phyloP scores from a whole-genome alignment of 1,139 yeast genomes.

The Spencermartinsiella ligniputridi region DNA sequence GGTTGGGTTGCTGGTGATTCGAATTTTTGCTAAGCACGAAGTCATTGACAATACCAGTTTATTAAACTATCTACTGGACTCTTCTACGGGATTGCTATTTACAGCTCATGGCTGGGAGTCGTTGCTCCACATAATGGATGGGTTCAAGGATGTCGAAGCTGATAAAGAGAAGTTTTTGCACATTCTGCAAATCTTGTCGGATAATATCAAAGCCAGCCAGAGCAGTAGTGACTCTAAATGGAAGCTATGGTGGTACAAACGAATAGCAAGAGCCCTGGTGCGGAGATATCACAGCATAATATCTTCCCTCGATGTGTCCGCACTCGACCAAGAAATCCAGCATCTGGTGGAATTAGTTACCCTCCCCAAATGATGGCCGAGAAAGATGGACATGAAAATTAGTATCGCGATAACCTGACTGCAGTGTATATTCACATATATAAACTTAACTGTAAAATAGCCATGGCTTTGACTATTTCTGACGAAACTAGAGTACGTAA shows the following conservation, averaged over 20 bases:
- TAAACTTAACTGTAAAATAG: not conserved
- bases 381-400: too few relatives aligned
- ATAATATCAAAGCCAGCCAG: not conserved
- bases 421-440: too few relatives aligned
- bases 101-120: slow-evolving; percentile 26
- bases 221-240: slow-evolving; percentile 9
- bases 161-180: not conserved
- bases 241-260: slow-evolving; percentile 18
- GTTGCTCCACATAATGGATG: slow-evolving; percentile 15
- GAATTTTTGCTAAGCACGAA: slow-evolving; percentile 49
- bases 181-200: slow-evolving; percentile 1
- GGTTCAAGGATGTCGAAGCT: slow-evolving; percentile 5
- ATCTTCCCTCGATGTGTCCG: not conserved
- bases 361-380: not conserved
- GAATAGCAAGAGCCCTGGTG: slow-evolving; percentile 11
- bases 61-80: slow-evolving; percentile 14
- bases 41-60: slow-evolving; percentile 19
- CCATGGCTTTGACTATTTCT: not conserved
- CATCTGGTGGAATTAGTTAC: not conserved
- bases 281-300: slow-evolving; percentile 6
- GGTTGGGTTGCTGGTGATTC: slow-evolving; percentile 69
- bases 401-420: too few relatives aligned
- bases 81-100: slow-evolving; percentile 2
- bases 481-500: slow-evolving; percentile 1
- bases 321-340: not conserved